Percentiles rank a stretch among this genome's conserved stretches.
phyloP scores from a whole-genome alignment of 2,329 filamentous ascomycete genomes.

The Nemania diffusa region DNA sequence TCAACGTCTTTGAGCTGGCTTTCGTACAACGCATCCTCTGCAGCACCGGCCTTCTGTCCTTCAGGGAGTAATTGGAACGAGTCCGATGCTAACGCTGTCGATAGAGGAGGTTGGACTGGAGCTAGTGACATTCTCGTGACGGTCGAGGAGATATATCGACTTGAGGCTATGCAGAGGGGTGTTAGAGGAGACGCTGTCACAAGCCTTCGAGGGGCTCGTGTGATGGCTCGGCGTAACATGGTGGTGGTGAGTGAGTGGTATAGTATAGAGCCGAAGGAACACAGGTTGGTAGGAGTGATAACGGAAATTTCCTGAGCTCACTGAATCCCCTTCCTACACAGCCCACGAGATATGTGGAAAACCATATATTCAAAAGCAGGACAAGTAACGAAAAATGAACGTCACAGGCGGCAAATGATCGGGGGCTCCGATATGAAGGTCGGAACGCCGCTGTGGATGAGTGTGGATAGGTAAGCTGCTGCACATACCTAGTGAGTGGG shows the following conservation, averaged over 20 bases:
- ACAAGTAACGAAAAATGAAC: background rate
- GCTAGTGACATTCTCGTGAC: slow-evolving; percentile 63
- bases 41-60: slow-evolving; percentile 76
- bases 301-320: slow-evolving; percentile 9
- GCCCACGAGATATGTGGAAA: background rate
- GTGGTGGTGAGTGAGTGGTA: slow-evolving; percentile 18
- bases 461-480: background rate
- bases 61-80: slow-evolving; percentile 88
- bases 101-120: slow-evolving; percentile 69
- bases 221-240: slow-evolving; percentile 48
- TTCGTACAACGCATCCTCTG: slow-evolving; percentile 87
- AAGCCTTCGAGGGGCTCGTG: slow-evolving; percentile 43
- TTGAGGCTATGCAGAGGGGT: slow-evolving; percentile 31
- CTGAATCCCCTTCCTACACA: background rate
- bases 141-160: slow-evolving; percentile 55
- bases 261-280: background rate
- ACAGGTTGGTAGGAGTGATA: background rate
- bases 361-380: background rate
- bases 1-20: slow-evolving; percentile 86
- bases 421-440: slow-evolving; percentile 28
- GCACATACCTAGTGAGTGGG: too few species aligned
- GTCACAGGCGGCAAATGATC: slow-evolving; percentile 22
- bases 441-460: slow-evolving; percentile 25
- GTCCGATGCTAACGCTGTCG: slow-evolving; percentile 72
- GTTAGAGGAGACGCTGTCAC: slow-evolving; percentile 37